Evolutionary conservation across 2,329 filamentous ascomycete species (phyloP).

Genomic region (Acrodontium crateriforme): DNA sequence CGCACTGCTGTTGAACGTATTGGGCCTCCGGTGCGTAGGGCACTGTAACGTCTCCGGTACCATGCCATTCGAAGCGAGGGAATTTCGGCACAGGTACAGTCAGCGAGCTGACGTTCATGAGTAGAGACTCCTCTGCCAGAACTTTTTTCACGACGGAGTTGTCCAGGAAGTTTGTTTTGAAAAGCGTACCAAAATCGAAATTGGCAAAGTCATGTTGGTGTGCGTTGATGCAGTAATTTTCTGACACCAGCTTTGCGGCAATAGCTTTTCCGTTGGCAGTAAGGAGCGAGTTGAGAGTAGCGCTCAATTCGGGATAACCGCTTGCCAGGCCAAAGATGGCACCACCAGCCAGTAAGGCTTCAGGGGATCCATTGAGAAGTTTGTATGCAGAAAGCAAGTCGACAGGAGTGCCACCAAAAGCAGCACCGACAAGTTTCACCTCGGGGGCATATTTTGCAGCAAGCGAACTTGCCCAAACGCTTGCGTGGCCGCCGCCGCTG

Average conservation of each 20-base stretch:
- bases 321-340: constrained; percentile 1
- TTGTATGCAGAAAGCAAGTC: neutral
- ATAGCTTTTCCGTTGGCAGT: neutral
- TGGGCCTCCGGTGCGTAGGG: neutral
- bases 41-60: neutral
- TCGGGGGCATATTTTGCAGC: constrained; percentile 41
- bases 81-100: constrained; percentile 1
- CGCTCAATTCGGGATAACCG: constrained; percentile 1
- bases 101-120: neutral
- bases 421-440: constrained; percentile 35
- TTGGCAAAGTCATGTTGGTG: neutral
- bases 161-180: neutral
- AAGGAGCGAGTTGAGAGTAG: neutral
- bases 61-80: constrained; percentile 1
- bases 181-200: neutral
- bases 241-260: neutral
- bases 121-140: constrained; percentile 1
- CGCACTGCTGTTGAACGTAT: constrained; percentile 1
- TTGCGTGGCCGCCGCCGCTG: constrained; percentile 40
- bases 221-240: neutral
- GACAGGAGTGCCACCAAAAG: constrained; percentile 29
- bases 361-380: neutral
- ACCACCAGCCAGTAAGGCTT: neutral
- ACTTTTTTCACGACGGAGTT: neutral
- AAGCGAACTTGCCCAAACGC: constrained; percentile 39